Base-by-base conservation (phyloP, 2,329 filamentous ascomycete genomes). In the Cyphellophora attinorum region DNA sequence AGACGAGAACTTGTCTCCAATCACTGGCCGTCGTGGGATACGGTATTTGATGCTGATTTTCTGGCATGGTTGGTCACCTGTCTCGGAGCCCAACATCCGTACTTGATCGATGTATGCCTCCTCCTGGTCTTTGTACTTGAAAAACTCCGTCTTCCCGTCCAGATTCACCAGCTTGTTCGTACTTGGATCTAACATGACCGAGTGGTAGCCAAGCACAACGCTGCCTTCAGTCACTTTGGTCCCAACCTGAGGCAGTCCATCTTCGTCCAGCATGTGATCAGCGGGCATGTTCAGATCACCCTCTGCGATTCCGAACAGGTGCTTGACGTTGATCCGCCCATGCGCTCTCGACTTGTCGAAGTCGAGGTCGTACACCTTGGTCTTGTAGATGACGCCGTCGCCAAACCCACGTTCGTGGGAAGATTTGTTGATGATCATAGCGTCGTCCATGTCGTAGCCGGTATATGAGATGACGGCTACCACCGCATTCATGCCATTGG, bases 391-490 rank as follows among this genome's bases (percentile, higher is more conserved):
- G 4, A 88, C 93, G 36, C 91, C 91, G 53, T 96, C 79, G 23
- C 86, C 89, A 53, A 98, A 96, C 11, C 91, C 91, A 48, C 91
- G 79, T 61, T 98, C 91, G 59, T 95, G 85, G 3, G 89, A 79
- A 13, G 86, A 94, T 59, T 96, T 96, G 69, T 96, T 96, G 56
- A 98, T 70, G 55, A 98, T 96, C 89, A 96, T 96, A 56, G 91
- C 91, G 64, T 98, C 91, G 70, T 98, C 91, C 91, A 98, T 98
- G 70, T 98, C 91, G 63, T 96, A 98, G 33, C 89, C 91, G 2
- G 89, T 96, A 60, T 98, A 98, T 1, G 89, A 95, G 45, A 98
- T 94, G 58, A 98, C 93, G 39, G 91, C 91, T 39, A 98, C 91
- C 25, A 96, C 79, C 6, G 86, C 85, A 52, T 98, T 98, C 52